Base-by-base conservation (phyloP, 2,329 filamentous ascomycete species). In the Fusarium sp. region DNA sequence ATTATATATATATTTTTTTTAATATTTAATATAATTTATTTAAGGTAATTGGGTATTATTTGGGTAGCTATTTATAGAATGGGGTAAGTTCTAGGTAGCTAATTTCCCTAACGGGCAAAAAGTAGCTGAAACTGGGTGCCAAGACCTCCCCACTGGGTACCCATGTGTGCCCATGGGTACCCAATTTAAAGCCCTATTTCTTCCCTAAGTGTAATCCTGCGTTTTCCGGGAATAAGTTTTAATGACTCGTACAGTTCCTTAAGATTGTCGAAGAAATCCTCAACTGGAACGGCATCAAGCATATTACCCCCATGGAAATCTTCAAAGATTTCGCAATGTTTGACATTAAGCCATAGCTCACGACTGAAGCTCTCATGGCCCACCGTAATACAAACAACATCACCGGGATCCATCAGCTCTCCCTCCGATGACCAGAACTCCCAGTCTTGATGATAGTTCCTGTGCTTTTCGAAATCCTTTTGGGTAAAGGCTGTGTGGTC, bases 401-500 rank as follows among this genome's bases (percentile, higher is more conserved):
- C 30, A 2, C 25, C n/a, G 6, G 32, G 37, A 6, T 62, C 57
- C 7, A 32, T 19, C 23, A 8, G 1, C 25, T 25, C 12, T 13
- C 32, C 19, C 21, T 64, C 61, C 0, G 13, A 32, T 25, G 57
- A 62, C 57, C 44, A 64, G 9, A 50, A 44, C 5, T 43, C 44
- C 8, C 3, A 4, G 10, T 6, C 3, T 6, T 23, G 2, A 16
- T 64, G 19, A 11, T 9, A 25, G 9, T 46, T 40, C 5, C 4
- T 44, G 19, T 59, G 40, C 3, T 16, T 19, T 5, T 52, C 28
- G 9, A 61, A 40, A 10, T 62, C 38, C 1, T 15, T 5, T 3
- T 9, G 21, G 4, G 25, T 38, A 11, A n/a, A 59, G 3, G 6
- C 23, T 9, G 37, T 50, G 7, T 43, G 57, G 11, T 64, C 61